These are phyloP conservation scores for Prototheca stagnorum DNA, from an alignment of 163 green algal genomes.

Conservation along the genomic window DNA sequence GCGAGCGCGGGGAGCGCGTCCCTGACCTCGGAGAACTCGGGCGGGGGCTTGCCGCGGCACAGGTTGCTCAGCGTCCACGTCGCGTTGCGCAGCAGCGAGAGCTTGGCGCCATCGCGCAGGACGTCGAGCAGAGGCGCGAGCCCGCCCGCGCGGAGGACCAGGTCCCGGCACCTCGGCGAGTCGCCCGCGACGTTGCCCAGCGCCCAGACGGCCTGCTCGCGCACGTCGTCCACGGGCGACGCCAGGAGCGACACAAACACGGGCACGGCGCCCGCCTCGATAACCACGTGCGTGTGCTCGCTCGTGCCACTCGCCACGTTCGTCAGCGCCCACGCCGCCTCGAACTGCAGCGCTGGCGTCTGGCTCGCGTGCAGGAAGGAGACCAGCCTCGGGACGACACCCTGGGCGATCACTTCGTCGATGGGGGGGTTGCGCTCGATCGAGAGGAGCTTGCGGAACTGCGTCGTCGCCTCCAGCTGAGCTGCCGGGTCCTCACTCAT, in stretches of 20 bases:
- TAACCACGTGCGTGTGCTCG: slow-evolving; percentile 91
- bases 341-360: slow-evolving; percentile 81
- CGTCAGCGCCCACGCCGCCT: slow-evolving; percentile 92
- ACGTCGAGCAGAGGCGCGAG: slow-evolving; percentile 66
- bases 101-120: slow-evolving; percentile 75
- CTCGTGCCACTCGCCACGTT: slow-evolving; percentile 95
- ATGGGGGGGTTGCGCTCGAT: slow-evolving; percentile 93
- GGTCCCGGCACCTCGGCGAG: slow-evolving; percentile 59
- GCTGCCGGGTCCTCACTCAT: slow-evolving; percentile 55
- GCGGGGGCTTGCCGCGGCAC: slow-evolving; percentile 93
- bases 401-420: slow-evolving; percentile 91
- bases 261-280: slow-evolving; percentile 85
- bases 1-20: slow-evolving; percentile 74
- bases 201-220: slow-evolving; percentile 98
- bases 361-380: slow-evolving; percentile 84
- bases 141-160: slow-evolving; percentile 57
- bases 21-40: slow-evolving; percentile 60
- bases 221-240: slow-evolving; percentile 85
- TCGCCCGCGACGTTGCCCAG: slow-evolving; percentile 93
- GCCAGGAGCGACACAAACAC: slow-evolving; percentile 93
- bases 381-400: slow-evolving; percentile 89
- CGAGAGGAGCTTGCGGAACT: slow-evolving; percentile 95
- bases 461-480: slow-evolving; percentile 88
- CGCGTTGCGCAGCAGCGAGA: slow-evolving; percentile 95
- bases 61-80: slow-evolving; percentile 99